Base-by-base conservation (phyloP, 2,329 filamentous ascomycete genomes). In the Ceratocystis destructans region DNA sequence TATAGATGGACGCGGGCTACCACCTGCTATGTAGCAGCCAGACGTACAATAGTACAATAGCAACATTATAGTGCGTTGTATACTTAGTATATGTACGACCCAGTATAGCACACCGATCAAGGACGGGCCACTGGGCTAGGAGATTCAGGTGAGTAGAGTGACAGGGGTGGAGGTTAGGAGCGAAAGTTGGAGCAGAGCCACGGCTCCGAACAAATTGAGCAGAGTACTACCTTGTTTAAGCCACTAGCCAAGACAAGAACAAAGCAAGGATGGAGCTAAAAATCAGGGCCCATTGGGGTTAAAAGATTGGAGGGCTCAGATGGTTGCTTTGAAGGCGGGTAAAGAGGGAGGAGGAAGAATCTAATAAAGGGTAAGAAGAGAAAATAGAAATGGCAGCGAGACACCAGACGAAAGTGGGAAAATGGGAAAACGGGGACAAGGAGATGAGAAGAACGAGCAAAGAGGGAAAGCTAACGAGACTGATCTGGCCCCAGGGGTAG, bases 271-370 rank as follows among this genome's bases (percentile, higher is more conserved):
- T 57, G 25, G 57, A 25, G 25, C 31, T 44, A 25, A 41, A 31
- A 65, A 63, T 28, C 41, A 62, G 50, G 41, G 57, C 55, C 31
- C 55, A 33, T 57, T 41, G 64, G 22, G 22, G 50, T 28, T 48
- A 15, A 41, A 61, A 44, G 15, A 20, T 22, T 41, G 55, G 48
- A 57, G 41, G 15, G 41, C 44, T 61, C 20, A 44, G 28, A 63
- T 45, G 48, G 33, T 4, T 41, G 25, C 55, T 62, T 66, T 64
- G 41, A 59, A 50, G 57, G 67, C 68, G 70, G 68, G 53, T 71
- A 64, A 65, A 50, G 31, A 28, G n/a, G 57, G 45, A 48, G 62
- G 53, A 55, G 62, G 53, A 61, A 61, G 28, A 55, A 46, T 45
- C 69, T 61, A 61, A 25, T 12, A 55, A 25, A 20, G 45, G 45